Percentiles rank a stretch among this genome's conserved stretches.
phyloP scores from a whole-genome alignment of 768 basidiomycete species.

The Paxillus ammoniavirescens region DNA sequence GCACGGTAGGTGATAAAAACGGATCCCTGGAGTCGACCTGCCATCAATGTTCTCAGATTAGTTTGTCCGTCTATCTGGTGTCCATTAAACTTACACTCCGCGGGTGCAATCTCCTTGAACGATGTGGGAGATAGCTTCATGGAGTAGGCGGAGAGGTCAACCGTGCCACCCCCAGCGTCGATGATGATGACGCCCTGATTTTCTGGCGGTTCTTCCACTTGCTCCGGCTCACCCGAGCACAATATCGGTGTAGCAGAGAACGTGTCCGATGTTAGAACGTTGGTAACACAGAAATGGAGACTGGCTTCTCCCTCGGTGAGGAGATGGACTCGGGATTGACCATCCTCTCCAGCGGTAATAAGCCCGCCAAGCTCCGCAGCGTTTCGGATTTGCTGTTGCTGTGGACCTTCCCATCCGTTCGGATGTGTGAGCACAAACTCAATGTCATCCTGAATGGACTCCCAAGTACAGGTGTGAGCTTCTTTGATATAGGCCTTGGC shows the following conservation, averaged over 20 bases:
- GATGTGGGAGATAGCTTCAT: conserved; percentile 38
- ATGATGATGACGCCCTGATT: conserved; percentile 40
- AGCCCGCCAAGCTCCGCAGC: conserved; percentile 54
- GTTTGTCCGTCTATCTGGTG: neutral
- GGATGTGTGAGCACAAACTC: conserved; percentile 58
- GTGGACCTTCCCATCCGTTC: conserved; percentile 61
- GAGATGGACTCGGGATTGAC: conserved; percentile 45
- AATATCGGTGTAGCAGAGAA: conserved; percentile 9
- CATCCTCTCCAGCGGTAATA: conserved; percentile 37
- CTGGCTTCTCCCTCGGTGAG: conserved; percentile 65
- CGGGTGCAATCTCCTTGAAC: conserved; percentile 36
- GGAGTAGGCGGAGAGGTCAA: conserved; percentile 39
- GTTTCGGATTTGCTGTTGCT: conserved; percentile 52
- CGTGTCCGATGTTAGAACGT: conserved; percentile 36
- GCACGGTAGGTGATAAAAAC: conserved; percentile 35
- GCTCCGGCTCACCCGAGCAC: conserved; percentile 18
- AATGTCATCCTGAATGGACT: conserved; percentile 37
- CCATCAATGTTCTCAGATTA: neutral
- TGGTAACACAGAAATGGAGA: conserved; percentile 52
- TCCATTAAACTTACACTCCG: conserved; percentile 25
- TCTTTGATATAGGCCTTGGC: conserved; percentile 45
- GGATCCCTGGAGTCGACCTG: conserved; percentile 41
- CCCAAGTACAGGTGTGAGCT: conserved; percentile 42
- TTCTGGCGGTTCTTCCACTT: conserved; percentile 12
- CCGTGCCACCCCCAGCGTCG: conserved; percentile 47